Conservation (phyloP, 1,284 basidiomycete species). For the Ganoderma sp. region DNA sequence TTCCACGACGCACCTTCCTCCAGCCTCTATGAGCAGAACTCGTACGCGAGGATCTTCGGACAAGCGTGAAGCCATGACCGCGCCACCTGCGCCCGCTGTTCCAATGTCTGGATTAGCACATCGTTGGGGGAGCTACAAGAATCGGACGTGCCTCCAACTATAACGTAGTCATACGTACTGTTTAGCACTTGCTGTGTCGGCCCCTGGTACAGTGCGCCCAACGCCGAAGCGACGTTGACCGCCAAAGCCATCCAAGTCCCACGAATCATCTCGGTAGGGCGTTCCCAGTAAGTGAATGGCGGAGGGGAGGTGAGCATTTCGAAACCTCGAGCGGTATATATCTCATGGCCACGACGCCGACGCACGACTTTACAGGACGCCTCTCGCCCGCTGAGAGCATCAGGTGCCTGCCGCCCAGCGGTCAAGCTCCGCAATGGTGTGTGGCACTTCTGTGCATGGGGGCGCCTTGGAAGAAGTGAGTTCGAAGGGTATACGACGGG, state of each 20-base stretch:
- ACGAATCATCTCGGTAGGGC: not conserved
- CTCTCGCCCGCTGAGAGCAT: not conserved
- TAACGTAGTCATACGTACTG: constrained; percentile 4
- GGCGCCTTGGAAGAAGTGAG: too few species aligned
- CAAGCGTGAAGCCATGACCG: constrained; percentile 37
- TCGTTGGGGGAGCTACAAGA: not conserved
- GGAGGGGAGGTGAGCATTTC: not conserved
- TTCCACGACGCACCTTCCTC: constrained; percentile 21
- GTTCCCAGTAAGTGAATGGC: not conserved
- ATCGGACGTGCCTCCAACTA: constrained; percentile 6
- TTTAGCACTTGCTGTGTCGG: constrained; percentile 4
- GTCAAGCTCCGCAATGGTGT: not conserved
- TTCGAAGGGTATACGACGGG: not conserved
- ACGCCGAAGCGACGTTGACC: not conserved
- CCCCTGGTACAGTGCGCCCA: not conserved
- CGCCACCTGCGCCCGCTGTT: constrained; percentile 30
- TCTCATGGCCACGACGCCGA: not conserved
- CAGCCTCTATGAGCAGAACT: constrained; percentile 39
- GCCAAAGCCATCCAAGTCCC: not conserved
- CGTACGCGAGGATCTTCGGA: constrained; percentile 29
- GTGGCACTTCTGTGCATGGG: not conserved
- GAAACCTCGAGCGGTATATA: not conserved
- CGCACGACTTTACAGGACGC: not conserved
- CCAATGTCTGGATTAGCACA: not conserved
- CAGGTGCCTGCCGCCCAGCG: not conserved